Conservation (phyloP, 495 filamentous ascomycete genomes). For the Astrocystis sublimbata region DNA sequence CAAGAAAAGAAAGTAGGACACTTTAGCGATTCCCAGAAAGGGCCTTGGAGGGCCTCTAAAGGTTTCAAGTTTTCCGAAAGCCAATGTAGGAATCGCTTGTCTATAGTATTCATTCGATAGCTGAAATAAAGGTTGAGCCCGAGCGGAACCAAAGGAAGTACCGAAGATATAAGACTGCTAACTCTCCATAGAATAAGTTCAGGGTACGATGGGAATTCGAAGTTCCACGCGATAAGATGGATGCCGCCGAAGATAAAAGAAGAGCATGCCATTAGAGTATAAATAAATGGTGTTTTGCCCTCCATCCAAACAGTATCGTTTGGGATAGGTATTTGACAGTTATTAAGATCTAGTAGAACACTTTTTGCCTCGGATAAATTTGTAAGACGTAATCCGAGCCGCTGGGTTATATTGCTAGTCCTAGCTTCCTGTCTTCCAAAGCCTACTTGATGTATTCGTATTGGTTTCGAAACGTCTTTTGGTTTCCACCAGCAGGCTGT, state of each 20-base stretch:
- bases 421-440: too few species aligned
- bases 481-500: neutral
- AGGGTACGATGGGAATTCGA: neutral
- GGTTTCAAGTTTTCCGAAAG: neutral
- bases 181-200: constrained; percentile 4
- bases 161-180: neutral
- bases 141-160: neutral
- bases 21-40: too few species aligned
- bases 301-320: neutral
- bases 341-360: neutral
- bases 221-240: neutral
- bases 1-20: too few species aligned
- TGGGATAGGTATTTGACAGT: neutral
- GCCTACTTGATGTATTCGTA: too few species aligned
- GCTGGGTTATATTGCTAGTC: too few species aligned
- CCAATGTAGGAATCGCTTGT: neutral
- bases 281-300: neutral
- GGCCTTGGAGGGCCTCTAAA: neutral
- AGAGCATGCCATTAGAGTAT: neutral
- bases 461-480: neutral
- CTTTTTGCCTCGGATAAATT: neutral
- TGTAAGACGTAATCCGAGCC: neutral
- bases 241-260: neutral
- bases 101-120: neutral
- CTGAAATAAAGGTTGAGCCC: neutral